A percentile compares a stretch with the other conserved stretches of the same genome.
Evolutionary conservation across 768 basidiomycete genomes (phyloP).

Genomic region (Suillus occidentalis): DNA sequence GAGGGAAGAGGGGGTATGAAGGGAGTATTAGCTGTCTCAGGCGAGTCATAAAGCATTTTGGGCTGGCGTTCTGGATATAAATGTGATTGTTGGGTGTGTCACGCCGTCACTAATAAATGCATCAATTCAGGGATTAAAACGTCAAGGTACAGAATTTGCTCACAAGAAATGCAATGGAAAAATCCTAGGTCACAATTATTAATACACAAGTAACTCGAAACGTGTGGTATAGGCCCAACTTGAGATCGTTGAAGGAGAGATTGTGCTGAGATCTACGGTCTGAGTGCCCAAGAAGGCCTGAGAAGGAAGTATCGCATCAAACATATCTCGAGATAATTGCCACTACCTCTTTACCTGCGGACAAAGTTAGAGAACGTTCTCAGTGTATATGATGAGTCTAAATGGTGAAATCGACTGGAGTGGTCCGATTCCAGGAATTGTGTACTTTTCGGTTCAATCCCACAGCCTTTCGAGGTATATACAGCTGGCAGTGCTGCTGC

Average conservation of each 20-base stretch:
- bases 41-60: slow-evolving; percentile 30
- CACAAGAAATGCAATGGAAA: slow-evolving; percentile 15
- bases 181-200: slow-evolving; percentile 7
- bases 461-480: neutral
- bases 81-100: slow-evolving; percentile 19
- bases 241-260: slow-evolving; percentile 1
- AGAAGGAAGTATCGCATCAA: slow-evolving; percentile 5
- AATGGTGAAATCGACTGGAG: neutral
- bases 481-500: neutral
- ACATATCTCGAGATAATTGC: neutral
- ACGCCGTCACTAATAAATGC: slow-evolving; percentile 19
- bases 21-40: slow-evolving; percentile 34
- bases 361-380: neutral
- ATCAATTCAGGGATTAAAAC: slow-evolving; percentile 10
- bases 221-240: slow-evolving; percentile 5
- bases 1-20: slow-evolving; percentile 41
- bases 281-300: slow-evolving; percentile 8
- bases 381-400: neutral
- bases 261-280: slow-evolving; percentile 8
- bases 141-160: slow-evolving; percentile 7
- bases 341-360: neutral
- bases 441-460: neutral
- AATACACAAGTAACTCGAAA: slow-evolving; percentile 18
- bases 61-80: slow-evolving; percentile 22
- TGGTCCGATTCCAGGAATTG: neutral